Percentiles rank a stretch among this genome's conserved stretches.
phyloP scores from a whole-genome alignment of 108 stramenopile species.

The Conticribra guillardii region DNA sequence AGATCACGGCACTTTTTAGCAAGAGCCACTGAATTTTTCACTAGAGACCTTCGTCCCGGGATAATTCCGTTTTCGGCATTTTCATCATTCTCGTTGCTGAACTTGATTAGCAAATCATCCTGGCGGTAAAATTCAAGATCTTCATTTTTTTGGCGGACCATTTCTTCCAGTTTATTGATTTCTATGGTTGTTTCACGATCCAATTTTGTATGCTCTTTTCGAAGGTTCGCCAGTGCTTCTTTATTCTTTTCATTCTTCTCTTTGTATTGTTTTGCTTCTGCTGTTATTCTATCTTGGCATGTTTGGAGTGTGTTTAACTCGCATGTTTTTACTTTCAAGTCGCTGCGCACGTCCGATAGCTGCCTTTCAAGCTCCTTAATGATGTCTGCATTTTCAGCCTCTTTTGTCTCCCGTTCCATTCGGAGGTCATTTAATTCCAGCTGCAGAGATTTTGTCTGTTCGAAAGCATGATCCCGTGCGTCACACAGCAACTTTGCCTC shows the following conservation, averaged over 20 bases:
- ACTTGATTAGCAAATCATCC: slow-evolving; percentile 29
- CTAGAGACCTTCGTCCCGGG: slow-evolving; percentile 18
- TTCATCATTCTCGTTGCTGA: background rate
- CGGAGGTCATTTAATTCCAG: slow-evolving; percentile 26
- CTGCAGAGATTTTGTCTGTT: slow-evolving; percentile 27
- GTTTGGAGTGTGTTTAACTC: slow-evolving; percentile 31
- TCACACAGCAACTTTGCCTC: slow-evolving; percentile 36
- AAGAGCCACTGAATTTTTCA: slow-evolving; percentile 40
- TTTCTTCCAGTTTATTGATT: slow-evolving; percentile 23
- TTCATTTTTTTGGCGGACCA: slow-evolving; percentile 39
- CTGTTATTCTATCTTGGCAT: slow-evolving; percentile 25
- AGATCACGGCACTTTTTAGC: slow-evolving; percentile 45
- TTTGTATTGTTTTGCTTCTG: slow-evolving; percentile 21
- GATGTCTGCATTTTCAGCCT: slow-evolving; percentile 25
- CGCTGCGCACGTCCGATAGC: slow-evolving; percentile 39
- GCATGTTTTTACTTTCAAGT: slow-evolving; percentile 41
- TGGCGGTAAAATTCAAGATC: slow-evolving; percentile 38
- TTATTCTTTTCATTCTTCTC: slow-evolving; percentile 21
- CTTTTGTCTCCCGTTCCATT: slow-evolving; percentile 29
- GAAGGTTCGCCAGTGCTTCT: slow-evolving; percentile 14
- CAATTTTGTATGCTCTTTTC: slow-evolving; percentile 17
- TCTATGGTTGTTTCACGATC: slow-evolving; percentile 17
- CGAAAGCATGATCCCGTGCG: slow-evolving; percentile 42
- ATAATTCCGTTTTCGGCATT: background rate
- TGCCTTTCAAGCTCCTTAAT: slow-evolving; percentile 47